Percentiles rank a stretch among this genome's conserved stretches.
These are phyloP conservation scores for Pseudozyma tsukubaensis DNA, from an alignment of 1,284 basidiomycete genomes.

Conservation along the genomic window DNA sequence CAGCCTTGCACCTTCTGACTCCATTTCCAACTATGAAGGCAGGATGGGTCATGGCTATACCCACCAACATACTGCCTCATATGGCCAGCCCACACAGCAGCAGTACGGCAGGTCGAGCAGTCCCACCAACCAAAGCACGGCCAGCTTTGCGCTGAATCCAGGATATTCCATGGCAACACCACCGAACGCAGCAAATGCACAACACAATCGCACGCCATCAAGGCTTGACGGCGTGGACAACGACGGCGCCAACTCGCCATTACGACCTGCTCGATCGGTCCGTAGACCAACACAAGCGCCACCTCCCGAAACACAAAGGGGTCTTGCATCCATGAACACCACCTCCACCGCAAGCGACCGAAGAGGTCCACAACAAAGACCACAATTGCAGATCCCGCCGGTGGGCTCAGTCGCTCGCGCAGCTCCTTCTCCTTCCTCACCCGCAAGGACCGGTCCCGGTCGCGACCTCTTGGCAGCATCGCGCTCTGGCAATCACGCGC, in stretches of 20 bases:
- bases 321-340: constrained; percentile 16
- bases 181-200: constrained; percentile 7
- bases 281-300: constrained; percentile 49
- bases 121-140: constrained; percentile 36
- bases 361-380: constrained; percentile 18
- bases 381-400: constrained; percentile 41
- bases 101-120: constrained; percentile 23
- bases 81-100: constrained; percentile 12
- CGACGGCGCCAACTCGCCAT: constrained; percentile 30
- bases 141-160: constrained; percentile 40
- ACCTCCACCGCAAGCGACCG: constrained; percentile 25
- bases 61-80: constrained; percentile 5
- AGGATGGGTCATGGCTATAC: constrained; percentile 25
- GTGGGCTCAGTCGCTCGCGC: constrained; percentile 17
- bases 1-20: constrained; percentile 51
- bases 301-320: constrained; percentile 14
- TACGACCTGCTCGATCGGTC: constrained; percentile 53
- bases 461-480: constrained; percentile 37
- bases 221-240: constrained; percentile 8
- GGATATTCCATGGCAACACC: constrained; percentile 15
- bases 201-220: constrained; percentile 17
- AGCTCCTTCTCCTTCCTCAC: constrained; percentile 32
- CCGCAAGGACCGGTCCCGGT: constrained; percentile 28
- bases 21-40: constrained; percentile 47
- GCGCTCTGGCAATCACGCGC: constrained; percentile 18